Percentiles rank a stretch among this genome's conserved stretches.
Evolutionary conservation across 441 rosid genomes (phyloP).

Genomic region (Jatropha multifida): DNA sequence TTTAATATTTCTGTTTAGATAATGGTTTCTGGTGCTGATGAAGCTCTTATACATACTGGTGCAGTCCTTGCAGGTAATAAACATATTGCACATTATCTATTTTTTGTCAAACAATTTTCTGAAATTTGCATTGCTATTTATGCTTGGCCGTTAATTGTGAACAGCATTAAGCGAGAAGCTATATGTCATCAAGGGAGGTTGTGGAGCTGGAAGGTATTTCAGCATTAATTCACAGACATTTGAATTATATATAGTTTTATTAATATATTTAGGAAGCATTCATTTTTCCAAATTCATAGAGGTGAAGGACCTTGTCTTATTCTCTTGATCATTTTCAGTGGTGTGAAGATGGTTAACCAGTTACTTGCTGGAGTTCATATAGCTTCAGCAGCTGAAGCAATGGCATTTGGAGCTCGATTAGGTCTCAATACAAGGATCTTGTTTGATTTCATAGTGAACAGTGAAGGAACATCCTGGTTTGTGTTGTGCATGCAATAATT

Average conservation of each 20-base stretch:
- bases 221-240: conserved; percentile 8
- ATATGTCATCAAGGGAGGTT: conserved; percentile 84
- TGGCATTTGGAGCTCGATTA: conserved; percentile 95
- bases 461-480: conserved; percentile 91
- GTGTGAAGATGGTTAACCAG: conserved; percentile 95
- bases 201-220: conserved; percentile 94
- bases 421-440: conserved; percentile 83
- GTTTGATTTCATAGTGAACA: conserved; percentile 59
- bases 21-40: conserved; percentile 88
- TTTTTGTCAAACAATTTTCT: conserved; percentile 23
- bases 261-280: background rate
- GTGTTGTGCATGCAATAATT: conserved; percentile 24
- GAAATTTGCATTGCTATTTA: conserved; percentile 26
- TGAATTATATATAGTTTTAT: background rate
- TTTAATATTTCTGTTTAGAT: conserved; percentile 48
- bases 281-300: background rate
- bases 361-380: conserved; percentile 99
- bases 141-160: conserved; percentile 24
- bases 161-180: conserved; percentile 98
- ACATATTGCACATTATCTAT: conserved; percentile 16
- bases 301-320: background rate
- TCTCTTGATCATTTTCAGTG: conserved; percentile 45
- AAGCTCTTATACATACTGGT: conserved; percentile 70
- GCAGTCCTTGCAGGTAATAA: conserved; percentile 70
- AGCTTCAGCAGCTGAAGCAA: conserved; percentile 96